These are phyloP conservation scores for Calvatia gigantea DNA, from an alignment of 768 basidiomycete genomes.

Conservation along the genomic window DNA sequence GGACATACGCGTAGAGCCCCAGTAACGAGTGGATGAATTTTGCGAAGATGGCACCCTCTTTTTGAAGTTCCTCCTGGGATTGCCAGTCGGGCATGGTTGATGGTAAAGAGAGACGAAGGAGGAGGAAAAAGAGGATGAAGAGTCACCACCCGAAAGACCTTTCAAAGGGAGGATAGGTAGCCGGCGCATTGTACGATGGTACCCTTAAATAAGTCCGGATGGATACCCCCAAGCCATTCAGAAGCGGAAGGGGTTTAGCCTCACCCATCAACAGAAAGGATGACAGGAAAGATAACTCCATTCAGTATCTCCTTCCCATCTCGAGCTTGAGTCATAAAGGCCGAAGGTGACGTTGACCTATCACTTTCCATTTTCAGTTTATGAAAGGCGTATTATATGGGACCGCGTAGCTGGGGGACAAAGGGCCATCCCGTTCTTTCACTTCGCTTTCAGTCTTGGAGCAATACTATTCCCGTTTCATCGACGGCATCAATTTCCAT, in stretches of 20 bases:
- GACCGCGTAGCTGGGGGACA: background rate
- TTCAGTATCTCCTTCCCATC: background rate
- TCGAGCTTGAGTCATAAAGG: background rate
- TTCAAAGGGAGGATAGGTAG: background rate
- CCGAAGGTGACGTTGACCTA: background rate
- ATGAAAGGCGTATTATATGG: background rate
- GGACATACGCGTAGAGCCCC: slow-evolving; percentile 50
- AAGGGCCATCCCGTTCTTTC: background rate
- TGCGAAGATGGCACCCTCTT: slow-evolving; percentile 41
- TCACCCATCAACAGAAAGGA: background rate
- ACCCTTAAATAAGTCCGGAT: slow-evolving; percentile 1
- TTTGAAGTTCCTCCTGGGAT: slow-evolving; percentile 40
- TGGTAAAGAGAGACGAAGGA: background rate
- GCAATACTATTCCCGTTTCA: background rate
- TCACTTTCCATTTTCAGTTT: background rate
- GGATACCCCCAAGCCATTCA: background rate
- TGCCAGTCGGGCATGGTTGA: slow-evolving; percentile 52
- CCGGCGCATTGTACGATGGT: background rate
- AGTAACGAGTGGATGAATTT: slow-evolving; percentile 57
- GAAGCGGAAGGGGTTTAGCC: slow-evolving; percentile 4
- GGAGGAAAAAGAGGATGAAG: background rate
- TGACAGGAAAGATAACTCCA: slow-evolving; percentile 7
- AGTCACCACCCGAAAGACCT: background rate
- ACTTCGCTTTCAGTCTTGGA: background rate
- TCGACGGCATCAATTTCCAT: background rate